Percentiles rank a stretch among this genome's conserved stretches.
phyloP scores from a whole-genome alignment of 768 basidiomycete genomes.

The Piloderma croceum region DNA sequence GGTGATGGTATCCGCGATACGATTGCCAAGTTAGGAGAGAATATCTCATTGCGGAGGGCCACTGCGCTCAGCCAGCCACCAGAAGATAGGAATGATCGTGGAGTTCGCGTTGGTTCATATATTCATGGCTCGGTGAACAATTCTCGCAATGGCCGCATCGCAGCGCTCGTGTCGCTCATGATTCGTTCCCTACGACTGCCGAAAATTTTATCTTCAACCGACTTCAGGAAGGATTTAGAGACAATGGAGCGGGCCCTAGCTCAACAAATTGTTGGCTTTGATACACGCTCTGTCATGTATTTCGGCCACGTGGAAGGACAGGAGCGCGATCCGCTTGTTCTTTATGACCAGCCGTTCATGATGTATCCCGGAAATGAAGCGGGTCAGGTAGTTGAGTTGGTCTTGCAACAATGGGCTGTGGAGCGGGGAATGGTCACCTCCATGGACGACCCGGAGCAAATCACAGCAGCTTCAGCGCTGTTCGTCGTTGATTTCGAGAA shows the following conservation, averaged over 20 bases:
- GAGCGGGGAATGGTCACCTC: conserved; percentile 16
- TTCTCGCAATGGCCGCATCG: conserved; percentile 52
- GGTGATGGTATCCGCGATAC: conserved; percentile 59
- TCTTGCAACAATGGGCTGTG: conserved; percentile 8
- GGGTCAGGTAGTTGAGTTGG: conserved; percentile 26
- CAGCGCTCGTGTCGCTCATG: conserved; percentile 50
- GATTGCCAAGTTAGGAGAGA: conserved; percentile 77
- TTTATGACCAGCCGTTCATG: conserved; percentile 72
- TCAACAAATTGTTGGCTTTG: conserved; percentile 81
- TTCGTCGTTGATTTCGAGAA: conserved; percentile 48
- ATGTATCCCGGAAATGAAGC: conserved; percentile 59
- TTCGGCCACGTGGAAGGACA: conserved; percentile 20
- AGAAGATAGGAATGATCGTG: conserved; percentile 6
- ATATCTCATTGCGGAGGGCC: conserved; percentile 65
- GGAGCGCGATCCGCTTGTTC: conserved; percentile 36
- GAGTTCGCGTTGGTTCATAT: conserved; percentile 51
- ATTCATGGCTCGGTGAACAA: conserved; percentile 49
- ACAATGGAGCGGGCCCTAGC: conserved; percentile 71
- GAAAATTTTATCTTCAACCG: conserved; percentile 37
- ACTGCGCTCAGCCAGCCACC: conserved; percentile 23
- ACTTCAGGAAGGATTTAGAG: conserved; percentile 52
- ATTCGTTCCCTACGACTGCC: conserved; percentile 45
- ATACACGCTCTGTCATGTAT: conserved; percentile 56
- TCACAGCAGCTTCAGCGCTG: background rate
- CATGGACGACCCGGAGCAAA: background rate